These are phyloP conservation scores for Testicularia cyperi DNA, from an alignment of 1,284 basidiomycete species.

Conservation along the genomic window DNA sequence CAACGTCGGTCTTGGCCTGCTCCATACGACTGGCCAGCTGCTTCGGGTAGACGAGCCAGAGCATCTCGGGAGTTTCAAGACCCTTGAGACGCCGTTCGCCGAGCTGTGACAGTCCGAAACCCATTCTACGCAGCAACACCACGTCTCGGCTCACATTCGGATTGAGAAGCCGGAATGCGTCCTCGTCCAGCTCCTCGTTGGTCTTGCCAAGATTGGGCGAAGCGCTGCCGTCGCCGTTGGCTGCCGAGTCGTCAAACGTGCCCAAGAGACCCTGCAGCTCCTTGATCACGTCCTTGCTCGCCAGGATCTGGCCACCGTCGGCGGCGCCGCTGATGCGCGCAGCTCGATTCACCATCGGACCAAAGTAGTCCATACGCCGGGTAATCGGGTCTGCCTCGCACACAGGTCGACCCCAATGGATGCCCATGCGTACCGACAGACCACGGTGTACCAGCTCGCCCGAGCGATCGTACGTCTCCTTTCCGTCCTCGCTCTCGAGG, in stretches of 20 bases:
- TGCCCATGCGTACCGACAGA: constrained; percentile 93
- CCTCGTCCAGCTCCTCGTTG: constrained; percentile 51
- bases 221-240: constrained; percentile 3
- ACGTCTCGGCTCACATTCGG: constrained; percentile 63
- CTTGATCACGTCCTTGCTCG: constrained; percentile 75
- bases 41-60: constrained; percentile 81
- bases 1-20: constrained; percentile 64
- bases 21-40: constrained; percentile 74
- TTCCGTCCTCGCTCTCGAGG: constrained; percentile 87
- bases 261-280: constrained; percentile 51
- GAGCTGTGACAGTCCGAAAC: constrained; percentile 73
- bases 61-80: constrained; percentile 73
- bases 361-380: constrained; percentile 79
- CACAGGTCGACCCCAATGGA: constrained; percentile 87
- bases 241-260: constrained; percentile 35
- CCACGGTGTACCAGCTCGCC: constrained; percentile 80
- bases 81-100: constrained; percentile 94
- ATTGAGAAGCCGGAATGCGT: constrained; percentile 56
- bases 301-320: constrained; percentile 91
- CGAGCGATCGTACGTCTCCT: constrained; percentile 72
- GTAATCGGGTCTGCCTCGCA: constrained; percentile 94
- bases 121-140: constrained; percentile 74
- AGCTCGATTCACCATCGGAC: constrained; percentile 65
- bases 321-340: constrained; percentile 82
- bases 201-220: constrained; percentile 18